Evolutionary conservation across 1,284 basidiomycete genomes (phyloP), one percentile per base, ranked within the genome.

Genomic region (Amylostereum chailletii): DNA sequence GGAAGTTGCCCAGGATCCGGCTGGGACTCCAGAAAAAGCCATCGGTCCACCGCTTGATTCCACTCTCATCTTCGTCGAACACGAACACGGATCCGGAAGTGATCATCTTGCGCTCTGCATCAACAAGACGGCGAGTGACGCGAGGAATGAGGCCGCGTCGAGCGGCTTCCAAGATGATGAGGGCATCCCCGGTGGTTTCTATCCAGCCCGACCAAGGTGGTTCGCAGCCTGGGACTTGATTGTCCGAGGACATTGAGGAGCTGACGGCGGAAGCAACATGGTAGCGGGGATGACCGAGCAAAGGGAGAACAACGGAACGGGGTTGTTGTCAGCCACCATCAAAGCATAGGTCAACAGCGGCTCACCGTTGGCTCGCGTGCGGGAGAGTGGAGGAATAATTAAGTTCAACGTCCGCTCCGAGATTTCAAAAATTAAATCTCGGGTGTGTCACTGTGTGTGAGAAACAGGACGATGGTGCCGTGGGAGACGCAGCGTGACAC

Each of bases 11-110:
- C 43, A 97, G 73, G 41, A 97, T 94, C 45, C 91, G 74, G 52
- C 84, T 83, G 1, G 86, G 86, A 55, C 81, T 84, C 95, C 94
- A 98, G 60, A 90, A 88, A 64, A 92, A 86, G 4, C 94, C 94
- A 68, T 99, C 94, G 0, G 95, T 99, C 94, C 95, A 98, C 46
- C 95, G 79, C 71, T 96, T 97, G 74, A 99, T 98, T 36, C 94
- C 94, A 60, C 90, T 93, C 68, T 97, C 93, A 59, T 91, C 86
- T 71, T 97, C 94, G 66, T 99, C 93, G 64, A 98, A 98, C 52
- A 98, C 94, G 62, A 97, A 99, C 33, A 99, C 91, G 3, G 90
- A 89, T 51, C 95, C 95, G 5, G 89, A 93, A 32, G 84, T 82
- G 62, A 99, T 95, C 81, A 95, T 90, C 59, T 83, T 87, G 52